These are phyloP conservation scores for Colletotrichum coccodes DNA, from an alignment of 2,329 filamentous ascomycete species.

Conservation along the genomic window DNA sequence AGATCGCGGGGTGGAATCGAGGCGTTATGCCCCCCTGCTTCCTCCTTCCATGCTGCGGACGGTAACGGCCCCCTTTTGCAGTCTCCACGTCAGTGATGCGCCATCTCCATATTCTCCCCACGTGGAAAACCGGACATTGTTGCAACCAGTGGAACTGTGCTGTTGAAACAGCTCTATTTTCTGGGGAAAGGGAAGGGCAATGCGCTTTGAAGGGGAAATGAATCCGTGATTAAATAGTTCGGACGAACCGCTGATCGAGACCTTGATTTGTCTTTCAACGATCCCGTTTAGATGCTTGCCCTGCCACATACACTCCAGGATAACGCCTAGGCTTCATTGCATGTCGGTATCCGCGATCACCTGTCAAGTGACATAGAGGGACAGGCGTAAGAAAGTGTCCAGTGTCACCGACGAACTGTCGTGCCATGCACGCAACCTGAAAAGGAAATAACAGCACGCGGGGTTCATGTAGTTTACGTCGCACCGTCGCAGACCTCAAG, in stretches of 20 bases:
- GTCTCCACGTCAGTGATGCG: slow-evolving; percentile 5
- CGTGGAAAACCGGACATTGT: neutral
- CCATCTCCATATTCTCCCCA: neutral
- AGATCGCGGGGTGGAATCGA: neutral
- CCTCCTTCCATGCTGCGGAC: neutral
- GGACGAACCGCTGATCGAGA: neutral
- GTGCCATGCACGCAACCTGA: slow-evolving; percentile 13
- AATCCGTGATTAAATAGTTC: neutral
- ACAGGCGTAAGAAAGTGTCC: neutral
- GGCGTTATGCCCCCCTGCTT: slow-evolving; percentile 3
- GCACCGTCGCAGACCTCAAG: neutral
- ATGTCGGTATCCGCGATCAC: neutral
- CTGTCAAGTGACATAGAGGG: slow-evolving; percentile 2
- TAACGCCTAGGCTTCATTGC: neutral
- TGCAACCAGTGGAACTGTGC: neutral
- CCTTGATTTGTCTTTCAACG: neutral
- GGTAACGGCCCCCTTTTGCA: neutral
- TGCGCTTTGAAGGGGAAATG: neutral
- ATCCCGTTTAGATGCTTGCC: neutral
- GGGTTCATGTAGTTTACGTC: neutral
- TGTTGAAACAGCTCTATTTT: neutral
- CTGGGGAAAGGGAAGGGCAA: neutral
- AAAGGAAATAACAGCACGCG: neutral
- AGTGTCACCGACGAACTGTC: slow-evolving; percentile 1
- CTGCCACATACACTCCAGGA: neutral